Base-by-base conservation (phyloP, 2,329 filamentous ascomycete species). In the Clarireedia monteithiana region DNA sequence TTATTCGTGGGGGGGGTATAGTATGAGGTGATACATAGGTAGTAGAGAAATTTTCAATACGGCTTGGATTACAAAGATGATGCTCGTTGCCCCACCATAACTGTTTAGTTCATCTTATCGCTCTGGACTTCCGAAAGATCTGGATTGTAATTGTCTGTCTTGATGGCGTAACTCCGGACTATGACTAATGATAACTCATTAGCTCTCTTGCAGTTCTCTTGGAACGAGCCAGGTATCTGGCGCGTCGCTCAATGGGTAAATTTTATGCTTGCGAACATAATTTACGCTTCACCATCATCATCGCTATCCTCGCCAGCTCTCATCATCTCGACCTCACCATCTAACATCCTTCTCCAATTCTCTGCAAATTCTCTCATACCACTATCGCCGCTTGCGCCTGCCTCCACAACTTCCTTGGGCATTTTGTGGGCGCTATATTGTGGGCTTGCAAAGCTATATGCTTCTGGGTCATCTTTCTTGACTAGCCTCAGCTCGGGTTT, bases 381-480 rank as follows among this genome's bases (percentile, higher is more conserved):
- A 3, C 87, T 88, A 55, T 88, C 83, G 3, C 88, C 87, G 1
- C 79, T 79, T 62, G 80, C 66, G 62, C 82, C 81, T 20, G 84
- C 84, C 63, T 86, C 83, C 2, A 96, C 91, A 2, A 97, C 90
- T 64, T 99, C 94, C 70, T 86, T 91, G 0, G 94, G 94, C 64
- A 99, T 74, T 72, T 97, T 99, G 69, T 97, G 92, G 3, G 94
- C 92, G 59, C 91, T 96, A 71, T 95, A 97, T 66, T 92, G 88
- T 1, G 90, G 82, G 4, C 88, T 87, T 62, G 82, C 84, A 68
- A 96, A 95, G 63, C 87, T 88, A 68, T 90, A 94, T 1, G 91
- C 91, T 59, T 92, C 88, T 0, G 91, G 90, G 62, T 97, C 92
- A 61, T 92, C 86, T 68, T 85, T 84, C 63, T 86, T 83, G 48